Conservation (phyloP, 495 filamentous ascomycete genomes). For the Cercophora scortea region DNA sequence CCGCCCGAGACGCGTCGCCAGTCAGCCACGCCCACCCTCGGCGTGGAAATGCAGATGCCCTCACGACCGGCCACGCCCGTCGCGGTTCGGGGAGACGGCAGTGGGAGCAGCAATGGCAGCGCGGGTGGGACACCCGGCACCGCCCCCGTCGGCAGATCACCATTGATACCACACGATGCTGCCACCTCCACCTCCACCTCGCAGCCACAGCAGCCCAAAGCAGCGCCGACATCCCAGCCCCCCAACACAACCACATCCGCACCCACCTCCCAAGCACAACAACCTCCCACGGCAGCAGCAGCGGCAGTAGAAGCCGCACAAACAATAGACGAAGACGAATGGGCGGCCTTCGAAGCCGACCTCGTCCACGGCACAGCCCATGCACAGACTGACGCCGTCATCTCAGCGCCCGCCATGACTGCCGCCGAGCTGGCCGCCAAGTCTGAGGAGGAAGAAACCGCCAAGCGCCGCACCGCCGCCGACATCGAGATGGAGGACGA, state of each 20-base stretch:
- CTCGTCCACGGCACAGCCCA: constrained; percentile 45
- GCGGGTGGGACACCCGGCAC: constrained; percentile 22
- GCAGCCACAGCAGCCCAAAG: neutral
- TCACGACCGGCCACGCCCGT: constrained; percentile 46
- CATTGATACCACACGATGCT: constrained; percentile 27
- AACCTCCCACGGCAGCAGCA: constrained; percentile 6
- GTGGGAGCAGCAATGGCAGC: neutral
- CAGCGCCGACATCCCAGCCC: neutral
- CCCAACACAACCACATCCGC: neutral
- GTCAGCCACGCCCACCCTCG: constrained; percentile 32
- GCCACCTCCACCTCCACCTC: neutral
- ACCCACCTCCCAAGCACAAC: constrained; percentile 9
- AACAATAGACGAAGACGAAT: constrained; percentile 70
- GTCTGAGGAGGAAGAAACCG: constrained; percentile 50
- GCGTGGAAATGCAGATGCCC: constrained; percentile 48
- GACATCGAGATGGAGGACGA: constrained; percentile 57
- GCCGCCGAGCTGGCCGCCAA: constrained; percentile 67
- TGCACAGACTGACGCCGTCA: constrained; percentile 43
- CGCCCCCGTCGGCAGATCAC: constrained; percentile 26
- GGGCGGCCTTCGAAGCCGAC: constrained; percentile 88
- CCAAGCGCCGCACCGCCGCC: constrained; percentile 53
- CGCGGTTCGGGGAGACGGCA: constrained; percentile 10
- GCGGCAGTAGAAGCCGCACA: constrained; percentile 5
- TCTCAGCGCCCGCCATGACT: constrained; percentile 62
- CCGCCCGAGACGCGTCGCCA: constrained; percentile 28